Conservation (phyloP, 495 filamentous ascomycete species). For the Neurospora discreta region DNA sequence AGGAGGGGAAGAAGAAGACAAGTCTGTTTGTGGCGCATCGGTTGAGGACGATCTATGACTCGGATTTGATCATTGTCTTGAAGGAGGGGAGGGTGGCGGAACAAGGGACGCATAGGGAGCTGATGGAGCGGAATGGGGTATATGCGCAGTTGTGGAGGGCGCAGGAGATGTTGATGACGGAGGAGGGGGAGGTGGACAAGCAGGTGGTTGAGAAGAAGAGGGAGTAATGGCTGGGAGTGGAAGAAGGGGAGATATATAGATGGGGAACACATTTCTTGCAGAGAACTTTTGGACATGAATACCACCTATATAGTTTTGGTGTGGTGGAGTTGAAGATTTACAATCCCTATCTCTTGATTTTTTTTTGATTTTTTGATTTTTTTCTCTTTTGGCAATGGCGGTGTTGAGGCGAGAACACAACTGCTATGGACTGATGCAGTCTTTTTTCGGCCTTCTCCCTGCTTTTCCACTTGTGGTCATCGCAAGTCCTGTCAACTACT, state of each 20-base stretch:
- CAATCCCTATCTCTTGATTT: not conserved
- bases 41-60: constrained; percentile 86
- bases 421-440: too few species aligned
- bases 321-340: not conserved
- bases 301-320: not conserved
- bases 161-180: constrained; percentile 20
- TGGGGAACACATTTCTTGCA: not conserved
- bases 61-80: constrained; percentile 87
- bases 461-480: too few species aligned
- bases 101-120: constrained; percentile 70
- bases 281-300: not conserved
- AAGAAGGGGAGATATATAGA: not conserved
- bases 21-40: constrained; percentile 92
- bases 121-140: constrained; percentile 64
- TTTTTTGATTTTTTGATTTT: not conserved
- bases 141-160: constrained; percentile 79
- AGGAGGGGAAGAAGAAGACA: constrained; percentile 53
- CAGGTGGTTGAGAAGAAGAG: not conserved
- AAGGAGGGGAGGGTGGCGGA: constrained; percentile 76
- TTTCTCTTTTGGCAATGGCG: not conserved
- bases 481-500: too few species aligned
- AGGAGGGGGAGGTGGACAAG: constrained; percentile 3
- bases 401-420: too few species aligned
- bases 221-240: not conserved
- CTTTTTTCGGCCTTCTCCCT: too few species aligned